Percentiles rank a stretch among this genome's conserved stretches.
Evolutionary conservation across 352 stramenopile species (phyloP).

Genomic region (Aphanomyces stellatus): DNA sequence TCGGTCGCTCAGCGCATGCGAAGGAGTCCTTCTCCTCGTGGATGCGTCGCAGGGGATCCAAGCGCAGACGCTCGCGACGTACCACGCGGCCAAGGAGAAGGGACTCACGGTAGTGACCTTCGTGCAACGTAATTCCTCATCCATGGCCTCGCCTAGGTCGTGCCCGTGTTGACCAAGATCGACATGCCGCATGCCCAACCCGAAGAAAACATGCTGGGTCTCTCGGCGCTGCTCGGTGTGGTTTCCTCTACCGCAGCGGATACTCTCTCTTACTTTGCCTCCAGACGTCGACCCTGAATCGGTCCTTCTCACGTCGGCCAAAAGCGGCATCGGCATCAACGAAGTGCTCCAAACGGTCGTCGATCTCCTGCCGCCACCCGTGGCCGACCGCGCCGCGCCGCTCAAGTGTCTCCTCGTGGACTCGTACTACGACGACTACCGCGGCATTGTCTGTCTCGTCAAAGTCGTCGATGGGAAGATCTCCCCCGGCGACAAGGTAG

Average conservation of each 20-base stretch:
- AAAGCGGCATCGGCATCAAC: conserved; percentile 86
- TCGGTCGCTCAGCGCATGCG: conserved; percentile 91
- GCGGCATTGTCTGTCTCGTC: conserved; percentile 94
- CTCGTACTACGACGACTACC: conserved; percentile 95
- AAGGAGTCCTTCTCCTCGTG: conserved; percentile 97
- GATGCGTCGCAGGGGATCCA: conserved; percentile 97
- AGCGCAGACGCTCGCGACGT: conserved; percentile 96
- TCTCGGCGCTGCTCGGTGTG: conserved; percentile 48
- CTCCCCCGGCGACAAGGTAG: conserved; percentile 56
- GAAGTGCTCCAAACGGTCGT: conserved; percentile 72
- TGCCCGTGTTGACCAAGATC: conserved; percentile 97
- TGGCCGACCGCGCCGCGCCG: conserved; percentile 45
- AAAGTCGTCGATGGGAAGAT: conserved; percentile 90
- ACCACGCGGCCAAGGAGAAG: conserved; percentile 94
- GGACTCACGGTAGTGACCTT: too few relatives aligned
- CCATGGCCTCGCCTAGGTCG: too few relatives aligned
- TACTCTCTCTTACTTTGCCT: conserved; percentile 26
- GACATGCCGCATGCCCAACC: conserved; percentile 96
- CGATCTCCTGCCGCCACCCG: conserved; percentile 50
- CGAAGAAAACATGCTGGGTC: conserved; percentile 73
- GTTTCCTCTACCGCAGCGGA: neutral
- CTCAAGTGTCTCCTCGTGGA: conserved; percentile 94
- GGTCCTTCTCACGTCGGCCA: conserved; percentile 93
- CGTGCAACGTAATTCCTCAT: too few relatives aligned
- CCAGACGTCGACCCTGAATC: conserved; percentile 89